A percentile compares a stretch with the other conserved stretches of the same genome.
These are phyloP conservation scores for Castanospermum australe DNA, from an alignment of 306 rosid species.

Conservation along the genomic window DNA sequence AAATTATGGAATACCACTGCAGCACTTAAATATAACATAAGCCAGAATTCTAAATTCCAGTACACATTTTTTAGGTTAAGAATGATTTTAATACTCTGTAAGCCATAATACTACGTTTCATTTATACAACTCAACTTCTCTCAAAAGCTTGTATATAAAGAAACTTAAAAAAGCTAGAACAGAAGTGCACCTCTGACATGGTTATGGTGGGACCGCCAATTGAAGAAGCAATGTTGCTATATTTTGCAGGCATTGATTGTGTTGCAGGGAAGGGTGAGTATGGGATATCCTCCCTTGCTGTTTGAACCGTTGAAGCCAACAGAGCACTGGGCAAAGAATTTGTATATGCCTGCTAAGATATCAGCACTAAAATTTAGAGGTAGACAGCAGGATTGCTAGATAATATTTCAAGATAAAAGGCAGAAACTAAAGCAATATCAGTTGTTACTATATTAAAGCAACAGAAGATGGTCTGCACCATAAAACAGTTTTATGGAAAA, in stretches of 20 bases:
- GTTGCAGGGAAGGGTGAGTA: constrained; percentile 87
- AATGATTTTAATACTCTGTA: background rate
- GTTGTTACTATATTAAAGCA: background rate
- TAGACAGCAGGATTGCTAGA: background rate
- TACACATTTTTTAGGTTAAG: background rate
- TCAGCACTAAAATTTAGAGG: constrained; percentile 16
- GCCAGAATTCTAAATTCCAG: background rate
- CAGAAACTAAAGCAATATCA: background rate
- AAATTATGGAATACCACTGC: background rate
- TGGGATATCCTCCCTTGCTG: constrained; percentile 80
- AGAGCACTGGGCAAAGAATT: constrained; percentile 82
- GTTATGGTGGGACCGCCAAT: constrained; percentile 75
- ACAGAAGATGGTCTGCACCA: background rate
- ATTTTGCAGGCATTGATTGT: constrained; percentile 80
- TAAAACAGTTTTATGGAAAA: background rate
- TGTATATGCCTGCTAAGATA: constrained; percentile 68
- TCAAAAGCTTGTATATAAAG: background rate
- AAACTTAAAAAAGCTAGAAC: background rate
- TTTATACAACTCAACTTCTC: background rate
- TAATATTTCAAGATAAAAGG: background rate
- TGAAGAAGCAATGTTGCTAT: constrained; percentile 79
- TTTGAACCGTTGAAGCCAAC: constrained; percentile 78
- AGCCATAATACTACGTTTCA: background rate
- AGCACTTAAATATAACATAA: too few species aligned
- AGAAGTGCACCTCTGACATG: constrained; percentile 82